These are phyloP conservation scores for Kuraishia piskuri DNA, from an alignment of 805 yeast species.

Conservation along the genomic window DNA sequence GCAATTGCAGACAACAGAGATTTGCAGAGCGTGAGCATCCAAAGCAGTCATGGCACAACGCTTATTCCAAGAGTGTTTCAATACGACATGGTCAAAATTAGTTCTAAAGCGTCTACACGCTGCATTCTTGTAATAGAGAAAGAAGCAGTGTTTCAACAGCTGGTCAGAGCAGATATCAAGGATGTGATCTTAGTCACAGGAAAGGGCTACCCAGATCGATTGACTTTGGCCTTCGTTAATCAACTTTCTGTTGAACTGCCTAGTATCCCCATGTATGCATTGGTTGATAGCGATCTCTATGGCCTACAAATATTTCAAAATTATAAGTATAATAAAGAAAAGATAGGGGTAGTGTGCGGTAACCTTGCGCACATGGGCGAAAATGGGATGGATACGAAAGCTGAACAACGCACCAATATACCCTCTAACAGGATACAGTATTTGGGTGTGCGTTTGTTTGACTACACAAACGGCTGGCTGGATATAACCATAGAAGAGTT, in stretches of 20 bases:
- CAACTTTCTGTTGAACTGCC: slow-evolving; percentile 20
- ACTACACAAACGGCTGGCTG: slow-evolving; percentile 23
- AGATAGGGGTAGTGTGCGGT: no score
- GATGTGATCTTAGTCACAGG: slow-evolving; percentile 38
- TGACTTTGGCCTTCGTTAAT: slow-evolving; percentile 35
- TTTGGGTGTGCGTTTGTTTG: slow-evolving; percentile 34
- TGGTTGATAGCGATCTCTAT: slow-evolving; percentile 59
- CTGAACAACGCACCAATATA: no score
- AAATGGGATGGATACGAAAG: no score
- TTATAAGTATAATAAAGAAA: slow-evolving; percentile 12
- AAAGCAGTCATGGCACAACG: slow-evolving; percentile 5
- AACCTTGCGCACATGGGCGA: no score
- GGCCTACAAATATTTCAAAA: slow-evolving; percentile 46
- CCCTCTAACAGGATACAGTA: slow-evolving; percentile 12
- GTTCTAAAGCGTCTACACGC: not conserved
- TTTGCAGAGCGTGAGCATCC: no score
- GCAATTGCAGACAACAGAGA: not conserved
- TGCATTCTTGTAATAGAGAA: slow-evolving; percentile 38
- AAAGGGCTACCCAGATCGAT: slow-evolving; percentile 57
- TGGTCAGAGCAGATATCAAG: not conserved
- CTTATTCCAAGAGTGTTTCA: slow-evolving; percentile 31
- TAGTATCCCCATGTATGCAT: slow-evolving; percentile 30
- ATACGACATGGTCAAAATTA: not conserved
- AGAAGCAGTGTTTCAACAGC: slow-evolving; percentile 22
- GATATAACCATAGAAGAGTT: slow-evolving; percentile 10